A percentile compares a stretch with the other conserved stretches of the same genome.
Evolutionary conservation across 1,284 basidiomycete species (phyloP).

Genomic region (Schizopora paradoxa): DNA sequence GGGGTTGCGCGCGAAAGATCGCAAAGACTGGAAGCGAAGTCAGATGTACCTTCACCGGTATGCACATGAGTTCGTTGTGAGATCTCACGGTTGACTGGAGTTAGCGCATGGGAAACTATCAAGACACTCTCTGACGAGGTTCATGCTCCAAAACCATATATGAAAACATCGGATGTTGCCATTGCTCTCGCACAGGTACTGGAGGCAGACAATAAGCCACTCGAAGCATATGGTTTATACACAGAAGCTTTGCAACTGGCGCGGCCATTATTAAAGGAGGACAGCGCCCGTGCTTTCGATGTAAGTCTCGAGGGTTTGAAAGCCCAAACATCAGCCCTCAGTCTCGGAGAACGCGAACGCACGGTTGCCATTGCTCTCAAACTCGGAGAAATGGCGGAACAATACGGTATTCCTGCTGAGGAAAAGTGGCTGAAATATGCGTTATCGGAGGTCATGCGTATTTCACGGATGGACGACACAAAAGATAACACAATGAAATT

Average conservation of each 20-base stretch:
- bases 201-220: conserved; percentile 40
- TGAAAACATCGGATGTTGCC: conserved; percentile 66
- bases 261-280: no score
- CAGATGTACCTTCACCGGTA: conserved; percentile 51
- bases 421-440: conserved; percentile 53
- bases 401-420: conserved; percentile 30
- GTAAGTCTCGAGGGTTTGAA: no score
- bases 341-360: conserved; percentile 48
- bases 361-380: conserved; percentile 60
- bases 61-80: conserved; percentile 17
- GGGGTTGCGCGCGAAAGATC: conserved; percentile 58
- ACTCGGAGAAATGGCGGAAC: conserved; percentile 53
- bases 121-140: conserved; percentile 41
- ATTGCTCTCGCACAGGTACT: conserved; percentile 56
- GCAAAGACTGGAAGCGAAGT: conserved; percentile 48
- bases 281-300: conserved; percentile 21
- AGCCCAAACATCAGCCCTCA: no score
- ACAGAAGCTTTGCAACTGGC: conserved; percentile 38
- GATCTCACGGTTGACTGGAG: no score
- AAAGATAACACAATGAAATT: no score
- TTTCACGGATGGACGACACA: no score
- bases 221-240: conserved; percentile 49
- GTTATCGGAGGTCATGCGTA: conserved; percentile 53
- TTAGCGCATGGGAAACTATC: conserved; percentile 61
- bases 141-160: conserved; percentile 48